Evolutionary conservation across 73 alveolate species (phyloP).

Genomic region (Diophrys appendiculata): DNA sequence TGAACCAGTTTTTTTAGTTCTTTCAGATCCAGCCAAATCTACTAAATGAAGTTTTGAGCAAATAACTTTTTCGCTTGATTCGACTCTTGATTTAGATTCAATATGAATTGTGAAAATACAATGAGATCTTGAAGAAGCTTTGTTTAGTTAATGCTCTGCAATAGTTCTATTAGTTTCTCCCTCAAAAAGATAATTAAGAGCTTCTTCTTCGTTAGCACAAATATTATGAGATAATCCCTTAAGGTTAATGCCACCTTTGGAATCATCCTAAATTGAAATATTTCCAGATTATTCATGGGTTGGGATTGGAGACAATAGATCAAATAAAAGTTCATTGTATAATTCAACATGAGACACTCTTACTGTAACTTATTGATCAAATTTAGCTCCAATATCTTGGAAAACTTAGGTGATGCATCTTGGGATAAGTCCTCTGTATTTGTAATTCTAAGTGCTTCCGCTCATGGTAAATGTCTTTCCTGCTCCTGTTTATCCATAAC

Average conservation of each 20-base stretch:
- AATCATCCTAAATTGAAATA: conserved; percentile 23
- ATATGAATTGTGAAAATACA: conserved; percentile 96
- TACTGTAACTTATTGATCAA: conserved; percentile 84
- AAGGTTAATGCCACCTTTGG: conserved; percentile 90
- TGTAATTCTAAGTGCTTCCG: conserved; percentile 94
- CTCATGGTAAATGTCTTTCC: conserved; percentile 99
- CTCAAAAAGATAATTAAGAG: conserved; percentile 95
- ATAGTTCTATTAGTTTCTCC: conserved; percentile 98
- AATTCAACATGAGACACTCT: conserved; percentile 97
- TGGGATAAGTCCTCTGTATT: conserved; percentile 99
- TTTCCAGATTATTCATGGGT: conserved; percentile 44
- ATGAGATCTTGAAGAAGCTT: conserved; percentile 95
- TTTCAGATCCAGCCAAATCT: conserved; percentile 99
- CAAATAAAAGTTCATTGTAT: conserved; percentile 98
- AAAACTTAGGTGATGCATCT: conserved; percentile 91
- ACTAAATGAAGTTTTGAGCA: conserved; percentile 95
- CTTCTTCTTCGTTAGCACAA: conserved; percentile 94
- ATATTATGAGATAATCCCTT: conserved; percentile 87
- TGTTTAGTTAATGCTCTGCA: conserved; percentile 94
- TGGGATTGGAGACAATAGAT: conserved; percentile 80
- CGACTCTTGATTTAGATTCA: conserved; percentile 89
- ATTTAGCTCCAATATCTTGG: conserved; percentile 86
- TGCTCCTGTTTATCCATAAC: conserved; percentile 99
- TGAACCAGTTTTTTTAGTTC: conserved; percentile 97
- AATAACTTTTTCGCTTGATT: conserved; percentile 75